Evolutionary conservation across 73 alveolate species (phyloP), one percentile per base, ranked within the genome.

Genomic region (Paraurostyla sp.): DNA sequence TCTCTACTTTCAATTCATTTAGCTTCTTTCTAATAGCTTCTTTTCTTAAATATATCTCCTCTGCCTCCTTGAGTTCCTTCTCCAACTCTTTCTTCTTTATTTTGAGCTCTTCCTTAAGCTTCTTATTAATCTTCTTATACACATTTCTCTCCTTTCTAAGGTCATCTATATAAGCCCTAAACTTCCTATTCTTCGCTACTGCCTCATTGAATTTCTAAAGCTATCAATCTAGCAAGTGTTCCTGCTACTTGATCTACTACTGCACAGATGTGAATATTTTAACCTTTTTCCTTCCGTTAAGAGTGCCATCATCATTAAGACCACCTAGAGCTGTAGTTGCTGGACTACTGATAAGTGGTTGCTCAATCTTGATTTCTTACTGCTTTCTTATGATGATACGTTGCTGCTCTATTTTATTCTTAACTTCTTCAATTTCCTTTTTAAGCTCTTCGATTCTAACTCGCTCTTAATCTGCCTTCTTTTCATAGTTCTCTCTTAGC

Each of bases 151-250:
- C 96, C 87, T 87, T 95, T 71, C 98, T 76, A 50, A 93, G 65
- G 56, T 85, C 91, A 87, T 95, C 97, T 41, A 95, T 93, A 83
- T 95, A 93, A 50, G 82, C 92, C 58, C 97, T 75, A 18, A 95
- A 59, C 35, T 85, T 71, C 85, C 89, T 91, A 91, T 93, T 95
- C 59, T 91, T 80, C 58, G 96, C 98, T 43, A 95, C 93, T 15
- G 97, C 93, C 68, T 95, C 97, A 84, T 93, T 93, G 68, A 69
- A 93, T 93, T 93, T 93, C 76, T 95, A 94, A 54, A 83, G 63
- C 22, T 95, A 86, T 91, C 92, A 85, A 80, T 93, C 97, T 29
- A 95, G 75, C 52, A 90, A 90, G 62, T 90, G 88, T 83, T 95
- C 97, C 57, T 85, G 57, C 59, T 91, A 85, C 52, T 86, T 73